Percentiles rank a stretch among this genome's conserved stretches.
Evolutionary conservation across 768 basidiomycete species (phyloP).

Genomic region (Glaciozyma martinii): DNA sequence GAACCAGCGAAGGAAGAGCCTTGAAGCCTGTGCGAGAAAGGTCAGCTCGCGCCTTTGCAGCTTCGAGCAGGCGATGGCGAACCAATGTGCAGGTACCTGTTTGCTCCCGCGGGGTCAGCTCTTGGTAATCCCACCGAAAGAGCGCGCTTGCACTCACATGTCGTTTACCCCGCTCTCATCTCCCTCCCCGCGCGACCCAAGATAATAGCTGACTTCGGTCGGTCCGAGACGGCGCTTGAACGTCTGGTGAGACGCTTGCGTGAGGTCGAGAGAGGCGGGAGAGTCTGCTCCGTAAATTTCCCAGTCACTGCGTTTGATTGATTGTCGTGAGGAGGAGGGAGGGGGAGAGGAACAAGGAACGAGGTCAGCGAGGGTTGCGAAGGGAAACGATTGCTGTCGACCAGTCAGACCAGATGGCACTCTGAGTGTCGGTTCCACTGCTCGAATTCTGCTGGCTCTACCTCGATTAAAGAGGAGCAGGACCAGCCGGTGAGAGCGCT

Average conservation of each 20-base stretch:
- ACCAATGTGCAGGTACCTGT: constrained; percentile 68
- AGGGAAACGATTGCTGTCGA: neutral
- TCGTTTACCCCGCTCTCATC: constrained; percentile 55
- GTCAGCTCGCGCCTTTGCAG: neutral
- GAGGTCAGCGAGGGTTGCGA: neutral
- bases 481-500: no score
- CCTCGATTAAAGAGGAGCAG: no score
- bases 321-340: neutral
- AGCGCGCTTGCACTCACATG: constrained; percentile 49
- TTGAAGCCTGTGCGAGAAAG: constrained; percentile 42
- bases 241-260: neutral
- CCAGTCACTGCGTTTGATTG: constrained; percentile 11
- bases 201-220: constrained; percentile 68
- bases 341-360: neutral
- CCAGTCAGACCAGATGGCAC: no score
- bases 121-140: neutral
- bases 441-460: no score
- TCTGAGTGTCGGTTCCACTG: no score
- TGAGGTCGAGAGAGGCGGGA: neutral
- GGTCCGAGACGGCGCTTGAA: constrained; percentile 57
- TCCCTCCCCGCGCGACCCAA: constrained; percentile 65
- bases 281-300: neutral
- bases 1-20: constrained; percentile 46
- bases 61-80: neutral
- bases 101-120: no score